Conservation (phyloP, 2,329 filamentous ascomycete genomes). For the Elsinoe arachidis region DNA sequence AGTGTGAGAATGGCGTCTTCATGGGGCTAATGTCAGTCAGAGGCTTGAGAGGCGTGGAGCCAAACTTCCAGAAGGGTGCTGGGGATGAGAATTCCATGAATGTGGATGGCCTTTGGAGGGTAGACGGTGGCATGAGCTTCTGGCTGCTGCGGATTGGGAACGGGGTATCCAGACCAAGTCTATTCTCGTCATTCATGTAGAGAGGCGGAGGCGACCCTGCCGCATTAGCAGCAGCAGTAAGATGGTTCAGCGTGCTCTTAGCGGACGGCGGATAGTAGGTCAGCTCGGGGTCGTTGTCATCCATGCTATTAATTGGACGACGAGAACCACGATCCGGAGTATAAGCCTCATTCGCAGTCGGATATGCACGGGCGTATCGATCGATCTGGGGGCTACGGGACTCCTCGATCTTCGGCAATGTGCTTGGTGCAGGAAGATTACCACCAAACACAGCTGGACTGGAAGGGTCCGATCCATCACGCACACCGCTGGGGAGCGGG, state of each 20-base stretch:
- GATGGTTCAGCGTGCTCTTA: conserved; percentile 21
- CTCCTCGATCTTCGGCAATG: conserved; percentile 17
- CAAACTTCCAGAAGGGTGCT: conserved; percentile 83
- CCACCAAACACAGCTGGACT: conserved; percentile 36
- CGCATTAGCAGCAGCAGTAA: conserved; percentile 29
- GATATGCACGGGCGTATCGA: conserved; percentile 33
- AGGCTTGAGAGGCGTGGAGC: conserved; percentile 54
- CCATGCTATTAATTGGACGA: conserved; percentile 25
- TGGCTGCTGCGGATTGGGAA: conserved; percentile 40
- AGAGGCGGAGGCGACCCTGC: conserved; percentile 30
- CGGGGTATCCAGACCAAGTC: conserved; percentile 29
- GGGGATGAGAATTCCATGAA: conserved; percentile 81
- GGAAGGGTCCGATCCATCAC: conserved; percentile 22
- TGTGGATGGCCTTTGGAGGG: conserved; percentile 70
- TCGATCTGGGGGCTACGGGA: conserved; percentile 36
- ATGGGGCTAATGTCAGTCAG: conserved; percentile 30
- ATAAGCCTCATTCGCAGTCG: conserved; percentile 43
- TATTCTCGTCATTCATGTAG: conserved; percentile 30
- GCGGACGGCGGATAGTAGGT: conserved; percentile 19
- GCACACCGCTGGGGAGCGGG: conserved; percentile 23
- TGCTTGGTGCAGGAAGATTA: conserved; percentile 9
- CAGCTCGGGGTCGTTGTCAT: conserved; percentile 17
- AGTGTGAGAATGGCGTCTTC: conserved; percentile 28
- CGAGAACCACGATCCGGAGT: conserved; percentile 47
- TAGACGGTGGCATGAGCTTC: conserved; percentile 68